Percentiles rank a stretch among this genome's conserved stretches.
Evolutionary conservation across 208 protist species (phyloP).

Genomic region (Lotmaria passim): DNA sequence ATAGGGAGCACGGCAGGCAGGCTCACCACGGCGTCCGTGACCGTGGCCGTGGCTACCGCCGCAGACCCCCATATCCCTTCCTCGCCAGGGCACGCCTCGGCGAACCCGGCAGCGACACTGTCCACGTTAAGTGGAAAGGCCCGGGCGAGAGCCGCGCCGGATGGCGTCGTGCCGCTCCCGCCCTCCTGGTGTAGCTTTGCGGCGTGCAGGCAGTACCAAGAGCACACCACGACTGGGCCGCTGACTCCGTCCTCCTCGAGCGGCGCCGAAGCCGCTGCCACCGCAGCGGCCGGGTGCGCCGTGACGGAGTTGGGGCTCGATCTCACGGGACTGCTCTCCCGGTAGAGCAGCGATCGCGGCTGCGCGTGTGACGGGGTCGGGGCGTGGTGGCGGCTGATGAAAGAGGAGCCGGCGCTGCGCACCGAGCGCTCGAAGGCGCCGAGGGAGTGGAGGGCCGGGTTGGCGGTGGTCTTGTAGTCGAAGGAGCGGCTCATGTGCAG

Average conservation of each 20-base stretch:
- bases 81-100: background rate
- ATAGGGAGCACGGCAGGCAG: background rate
- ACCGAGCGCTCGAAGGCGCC: slow-evolving; percentile 25
- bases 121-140: background rate
- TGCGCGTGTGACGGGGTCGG: slow-evolving; percentile 1
- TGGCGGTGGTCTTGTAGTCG: slow-evolving; percentile 38
- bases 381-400: background rate
- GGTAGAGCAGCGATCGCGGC: slow-evolving; percentile 12
- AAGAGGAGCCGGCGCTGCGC: slow-evolving; percentile 27
- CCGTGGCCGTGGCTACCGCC: background rate
- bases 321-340: slow-evolving; percentile 5
- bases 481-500: slow-evolving; percentile 39
- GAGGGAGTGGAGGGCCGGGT: slow-evolving; percentile 30
- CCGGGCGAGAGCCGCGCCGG: background rate
- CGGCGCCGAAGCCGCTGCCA: background rate
- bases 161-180: background rate
- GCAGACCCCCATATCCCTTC: background rate
- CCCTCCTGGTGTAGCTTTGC: slow-evolving; percentile 32
- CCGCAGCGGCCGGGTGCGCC: background rate
- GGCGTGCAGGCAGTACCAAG: slow-evolving; percentile 61
- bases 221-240: slow-evolving; percentile 6
- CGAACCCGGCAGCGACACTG: background rate
- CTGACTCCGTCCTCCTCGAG: background rate
- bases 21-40: background rate
- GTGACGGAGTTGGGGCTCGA: slow-evolving; percentile 23